Base-by-base conservation (phyloP, 176 grass and related monocot genomes). In the Eleusine coracana region DNA sequence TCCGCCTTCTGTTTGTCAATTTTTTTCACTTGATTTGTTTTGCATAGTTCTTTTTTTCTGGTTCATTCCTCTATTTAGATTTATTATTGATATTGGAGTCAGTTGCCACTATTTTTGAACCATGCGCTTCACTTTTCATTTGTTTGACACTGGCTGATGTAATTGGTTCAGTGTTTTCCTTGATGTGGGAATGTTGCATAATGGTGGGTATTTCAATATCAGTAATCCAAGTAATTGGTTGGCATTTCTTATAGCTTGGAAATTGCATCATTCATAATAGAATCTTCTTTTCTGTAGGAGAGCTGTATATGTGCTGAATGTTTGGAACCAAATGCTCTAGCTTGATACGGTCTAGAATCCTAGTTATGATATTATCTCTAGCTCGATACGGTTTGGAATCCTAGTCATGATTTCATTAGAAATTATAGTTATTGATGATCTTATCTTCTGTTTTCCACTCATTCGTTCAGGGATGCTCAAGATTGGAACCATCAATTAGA, bases 11-110 rank as follows among this genome's bases (percentile, higher is more conserved):
- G 27, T 70, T 56, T 21, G 25, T 71, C 39, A 8, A 5, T 89
- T 64, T 49, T 79, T 73, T 46, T 20, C 55, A n/a, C 25, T 80
- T 46, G n/a, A 70, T 63, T 71, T 76, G 12, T 85, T 56, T 31
- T 13, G 11, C 48, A 74, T 8, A 37, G 50, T 61, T 75, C 27
- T 64, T 6, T 38, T 77, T 71, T 71, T 34, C 81, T 62, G 3
- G 1, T 81, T 66, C 3, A 61, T 20, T 71, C 11, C 58, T 38
- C 0, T 58, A 12, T 28, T 68, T 67, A 8, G 4, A 16, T 70
- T 36, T 56, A 67, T 36, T 56, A 67, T 77, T 23, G 44, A 51
- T 61, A 62, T 28, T 59, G 8, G 20, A 39, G 4, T 56, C 10
- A 17, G 10, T 70, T 79, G 73, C 31, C 63, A 27, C 6, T 75